A percentile compares a stretch with the other conserved stretches of the same genome.
phyloP scores from a whole-genome alignment of 305 asterid species.

The Plantago lanceolata region DNA sequence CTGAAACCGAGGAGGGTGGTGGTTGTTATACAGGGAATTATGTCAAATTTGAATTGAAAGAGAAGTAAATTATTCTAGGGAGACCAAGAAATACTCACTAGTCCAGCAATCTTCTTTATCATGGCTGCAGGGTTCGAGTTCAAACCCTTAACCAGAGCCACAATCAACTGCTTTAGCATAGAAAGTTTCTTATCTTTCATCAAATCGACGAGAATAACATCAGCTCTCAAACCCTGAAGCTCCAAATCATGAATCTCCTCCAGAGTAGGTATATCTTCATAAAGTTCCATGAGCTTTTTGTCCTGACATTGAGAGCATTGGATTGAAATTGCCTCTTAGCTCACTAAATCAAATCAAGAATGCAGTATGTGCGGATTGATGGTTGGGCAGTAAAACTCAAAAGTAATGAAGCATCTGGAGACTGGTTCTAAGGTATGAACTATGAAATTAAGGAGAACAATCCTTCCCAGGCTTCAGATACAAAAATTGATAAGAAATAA shows the following conservation, averaged over 20 bases:
- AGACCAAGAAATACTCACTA: constrained; percentile 57
- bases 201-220: constrained; percentile 79
- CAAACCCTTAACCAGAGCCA: constrained; percentile 79
- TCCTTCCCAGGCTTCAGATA: not conserved
- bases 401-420: not conserved
- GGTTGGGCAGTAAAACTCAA: not conserved
- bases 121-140: constrained; percentile 71
- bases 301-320: constrained; percentile 46
- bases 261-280: constrained; percentile 74
- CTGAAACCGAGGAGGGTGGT: constrained; percentile 4
- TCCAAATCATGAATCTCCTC: constrained; percentile 86
- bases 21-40: constrained; percentile 2
- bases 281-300: constrained; percentile 75
- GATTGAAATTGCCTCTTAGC: constrained; percentile 14
- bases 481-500: too few species aligned
- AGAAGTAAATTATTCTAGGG: constrained; percentile 18
- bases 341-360: not conserved
- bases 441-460: not conserved
- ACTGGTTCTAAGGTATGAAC: not conserved
- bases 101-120: constrained; percentile 89
- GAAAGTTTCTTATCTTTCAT: constrained; percentile 84
- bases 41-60: constrained; percentile 11
- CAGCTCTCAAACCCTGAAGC: constrained; percentile 73
- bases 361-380: not conserved
- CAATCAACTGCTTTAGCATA: constrained; percentile 76